Evolutionary conservation across 192 early-diverging fungal genomes (phyloP), one percentile per base, ranked within the genome.

Genomic region (Coemansia sp.): DNA sequence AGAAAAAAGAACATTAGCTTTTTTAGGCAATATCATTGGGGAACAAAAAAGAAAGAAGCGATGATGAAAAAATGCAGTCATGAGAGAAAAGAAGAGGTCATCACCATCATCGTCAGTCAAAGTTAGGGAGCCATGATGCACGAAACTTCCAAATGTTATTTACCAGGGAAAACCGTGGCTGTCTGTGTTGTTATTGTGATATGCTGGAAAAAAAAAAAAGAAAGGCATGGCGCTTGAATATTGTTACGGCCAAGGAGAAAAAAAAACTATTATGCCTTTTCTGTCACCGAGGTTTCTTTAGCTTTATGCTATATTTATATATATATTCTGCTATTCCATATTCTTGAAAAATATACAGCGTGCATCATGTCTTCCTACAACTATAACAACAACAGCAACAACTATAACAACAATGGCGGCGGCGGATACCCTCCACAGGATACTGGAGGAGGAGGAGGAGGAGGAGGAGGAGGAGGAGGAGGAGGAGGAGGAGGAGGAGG

Each of bases 351-450:
- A 18, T n/a, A 37, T 40, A 36, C 6, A 40, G 4, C 13, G 2
- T 40, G 57, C 16, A 59, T 41, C 15, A 78, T 72, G 70, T 78
- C 76, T 21, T 72, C 68, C 36, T 47, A 70, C 41, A 61, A 70
- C 61, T 47, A 70, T 26, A 61, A 70, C 61, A 36, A 76, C 65
- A 47, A 54, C 61, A 55, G 48, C 63, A 66, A 41, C 62, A 63
- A 63, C 60, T 40, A 68, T 42, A 21, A 8, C n/a, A n/a, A 8
- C 21, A 52, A 3, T n/a, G 26, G 15, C 39, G 39, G 37, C 39
- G 57, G 57, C 36, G 57, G 57, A 41, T 59, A 59, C 39, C 57
- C 57, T 40, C 57, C 57, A 18, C 39, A 40, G 36, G 39, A 54
- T 21, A 54, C 51, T 8, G 22, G 51, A 8, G 19, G 32, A 32